Conservation (phyloP, 192 early-diverging fungal genomes). For the Funneliformis geosporum region DNA sequence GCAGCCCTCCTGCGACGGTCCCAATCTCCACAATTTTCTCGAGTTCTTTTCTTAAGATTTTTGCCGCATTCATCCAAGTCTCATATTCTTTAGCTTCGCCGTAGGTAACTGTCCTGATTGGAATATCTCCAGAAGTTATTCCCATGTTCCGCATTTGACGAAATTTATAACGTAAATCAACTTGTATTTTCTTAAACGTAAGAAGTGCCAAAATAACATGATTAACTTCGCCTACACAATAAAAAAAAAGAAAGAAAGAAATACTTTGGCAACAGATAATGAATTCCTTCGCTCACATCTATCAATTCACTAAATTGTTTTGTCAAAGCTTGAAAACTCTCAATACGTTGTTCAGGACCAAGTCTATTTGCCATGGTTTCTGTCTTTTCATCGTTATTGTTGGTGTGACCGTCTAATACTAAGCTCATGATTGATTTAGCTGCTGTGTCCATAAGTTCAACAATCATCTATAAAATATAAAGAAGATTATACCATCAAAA, state of each 20-base stretch:
- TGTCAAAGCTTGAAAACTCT: slow-evolving; percentile 38
- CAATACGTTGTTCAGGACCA: slow-evolving; percentile 30
- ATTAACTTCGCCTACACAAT: no score
- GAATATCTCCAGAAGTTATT: slow-evolving; percentile 42
- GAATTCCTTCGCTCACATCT: slow-evolving; percentile 26
- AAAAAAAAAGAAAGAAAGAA: background rate
- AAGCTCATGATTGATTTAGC: slow-evolving; percentile 43
- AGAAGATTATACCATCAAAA: background rate
- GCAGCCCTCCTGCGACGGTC: background rate
- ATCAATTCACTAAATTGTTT: slow-evolving; percentile 36
- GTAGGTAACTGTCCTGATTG: slow-evolving; percentile 45
- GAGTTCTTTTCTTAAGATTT: slow-evolving; percentile 26
- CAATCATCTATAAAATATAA: slow-evolving; percentile 37
- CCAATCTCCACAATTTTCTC: slow-evolving; percentile 5
- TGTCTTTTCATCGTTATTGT: slow-evolving; percentile 24
- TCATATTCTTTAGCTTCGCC: slow-evolving; percentile 49
- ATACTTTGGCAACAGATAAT: background rate
- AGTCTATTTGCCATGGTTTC: slow-evolving; percentile 21
- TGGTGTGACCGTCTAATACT: slow-evolving; percentile 35
- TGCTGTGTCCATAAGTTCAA: slow-evolving; percentile 43
- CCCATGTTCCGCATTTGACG: slow-evolving; percentile 44
- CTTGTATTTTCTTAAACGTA: slow-evolving; percentile 35
- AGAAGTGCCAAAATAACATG: background rate
- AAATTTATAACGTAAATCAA: slow-evolving; percentile 40
- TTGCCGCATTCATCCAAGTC: slow-evolving; percentile 46